These are phyloP conservation scores for Pseudonitzschia pungens DNA, from an alignment of 108 stramenopile species.

Conservation along the genomic window DNA sequence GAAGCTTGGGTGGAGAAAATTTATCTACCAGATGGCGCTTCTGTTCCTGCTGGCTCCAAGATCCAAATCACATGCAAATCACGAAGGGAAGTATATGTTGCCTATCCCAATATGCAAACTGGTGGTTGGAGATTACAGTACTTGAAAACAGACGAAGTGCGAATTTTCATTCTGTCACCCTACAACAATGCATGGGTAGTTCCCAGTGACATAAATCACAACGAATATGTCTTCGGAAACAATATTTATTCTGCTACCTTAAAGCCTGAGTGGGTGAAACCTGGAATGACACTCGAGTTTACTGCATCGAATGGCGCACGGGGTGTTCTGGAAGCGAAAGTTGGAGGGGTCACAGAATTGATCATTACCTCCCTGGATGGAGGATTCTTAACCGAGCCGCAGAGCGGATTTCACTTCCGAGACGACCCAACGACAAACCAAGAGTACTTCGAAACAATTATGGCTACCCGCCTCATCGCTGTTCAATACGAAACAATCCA, in stretches of 20 bases:
- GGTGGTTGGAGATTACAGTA: neutral
- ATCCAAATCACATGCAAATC: neutral
- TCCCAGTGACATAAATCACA: neutral
- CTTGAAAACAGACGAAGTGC: neutral
- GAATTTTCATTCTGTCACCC: neutral
- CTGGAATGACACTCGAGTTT: conserved; percentile 9
- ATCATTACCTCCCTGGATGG: conserved; percentile 1
- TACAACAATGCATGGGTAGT: neutral
- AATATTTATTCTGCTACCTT: conserved; percentile 8
- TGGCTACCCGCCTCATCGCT: neutral
- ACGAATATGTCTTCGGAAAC: neutral
- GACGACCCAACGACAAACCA: neutral
- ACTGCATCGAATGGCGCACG: neutral
- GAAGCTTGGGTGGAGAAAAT: neutral
- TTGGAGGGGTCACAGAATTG: conserved; percentile 6
- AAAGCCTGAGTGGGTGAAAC: neutral
- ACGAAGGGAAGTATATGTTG: neutral
- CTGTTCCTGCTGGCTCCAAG: neutral
- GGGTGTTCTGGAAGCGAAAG: neutral
- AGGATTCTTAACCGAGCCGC: neutral
- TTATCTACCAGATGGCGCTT: neutral
- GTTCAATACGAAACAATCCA: conserved; percentile 5
- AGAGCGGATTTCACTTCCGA: neutral
- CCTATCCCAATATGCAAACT: conserved; percentile 1
- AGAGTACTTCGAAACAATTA: conserved; percentile 1